Evolutionary conservation across 1,284 basidiomycete species (phyloP).

Genomic region (Neotropicomus parvogracilis): DNA sequence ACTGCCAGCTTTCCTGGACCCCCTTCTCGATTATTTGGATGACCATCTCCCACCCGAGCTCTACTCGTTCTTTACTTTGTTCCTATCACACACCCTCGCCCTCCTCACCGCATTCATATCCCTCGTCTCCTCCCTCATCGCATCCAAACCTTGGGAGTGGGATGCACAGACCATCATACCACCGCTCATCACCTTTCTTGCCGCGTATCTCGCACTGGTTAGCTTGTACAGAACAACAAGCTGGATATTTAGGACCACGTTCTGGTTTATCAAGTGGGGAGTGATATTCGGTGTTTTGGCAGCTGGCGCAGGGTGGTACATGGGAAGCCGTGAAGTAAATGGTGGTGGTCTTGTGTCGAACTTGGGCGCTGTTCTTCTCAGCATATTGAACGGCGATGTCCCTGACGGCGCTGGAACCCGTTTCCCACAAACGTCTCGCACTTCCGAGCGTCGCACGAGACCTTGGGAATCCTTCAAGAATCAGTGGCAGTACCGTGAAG

Average conservation of each 20-base stretch:
- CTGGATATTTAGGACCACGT: slow-evolving; percentile 62
- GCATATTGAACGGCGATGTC: slow-evolving; percentile 42
- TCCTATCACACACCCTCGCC: slow-evolving; percentile 52
- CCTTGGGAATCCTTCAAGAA: slow-evolving; percentile 65
- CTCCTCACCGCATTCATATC: slow-evolving; percentile 48
- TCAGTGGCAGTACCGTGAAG: slow-evolving; percentile 54
- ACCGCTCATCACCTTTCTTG: slow-evolving; percentile 66
- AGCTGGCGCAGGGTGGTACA: slow-evolving; percentile 50
- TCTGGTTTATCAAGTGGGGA: slow-evolving; percentile 77
- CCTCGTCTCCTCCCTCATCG: slow-evolving; percentile 45
- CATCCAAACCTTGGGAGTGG: slow-evolving; percentile 56
- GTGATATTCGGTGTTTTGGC: slow-evolving; percentile 50
- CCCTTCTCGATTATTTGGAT: slow-evolving; percentile 52
- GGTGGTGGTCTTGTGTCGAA: slow-evolving; percentile 37
- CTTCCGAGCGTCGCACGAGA: slow-evolving; percentile 41
- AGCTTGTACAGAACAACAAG: slow-evolving; percentile 72
- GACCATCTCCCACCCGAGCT: slow-evolving; percentile 53
- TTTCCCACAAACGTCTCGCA: slow-evolving; percentile 27
- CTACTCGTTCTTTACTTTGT: slow-evolving; percentile 48
- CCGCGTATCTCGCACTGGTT: slow-evolving; percentile 67
- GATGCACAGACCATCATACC: slow-evolving; percentile 64
- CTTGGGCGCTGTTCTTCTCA: slow-evolving; percentile 42
- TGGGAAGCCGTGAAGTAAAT: slow-evolving; percentile 39
- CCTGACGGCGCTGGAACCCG: slow-evolving; percentile 32
- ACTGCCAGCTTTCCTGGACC: slow-evolving; percentile 42